Evolutionary conservation across 1,284 basidiomycete genomes (phyloP).

Genomic region (Acaromyces ingoldii): DNA sequence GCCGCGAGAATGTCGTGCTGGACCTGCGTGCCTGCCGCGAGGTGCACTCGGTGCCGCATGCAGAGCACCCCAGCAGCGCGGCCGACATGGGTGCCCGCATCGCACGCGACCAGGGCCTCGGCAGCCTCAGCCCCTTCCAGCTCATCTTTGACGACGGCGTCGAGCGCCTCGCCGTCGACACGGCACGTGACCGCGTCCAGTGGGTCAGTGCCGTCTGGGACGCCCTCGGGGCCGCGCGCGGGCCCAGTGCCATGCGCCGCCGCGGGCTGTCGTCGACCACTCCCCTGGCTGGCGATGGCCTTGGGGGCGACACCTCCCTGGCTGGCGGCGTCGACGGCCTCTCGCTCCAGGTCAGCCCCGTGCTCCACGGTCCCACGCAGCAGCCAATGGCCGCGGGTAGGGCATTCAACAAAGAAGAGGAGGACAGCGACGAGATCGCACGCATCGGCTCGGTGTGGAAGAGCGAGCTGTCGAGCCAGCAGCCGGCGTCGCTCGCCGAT

Average conservation of each 20-base stretch:
- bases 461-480: conserved; percentile 20
- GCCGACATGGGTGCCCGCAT: conserved; percentile 26
- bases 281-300: too few species aligned
- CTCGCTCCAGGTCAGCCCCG: too few species aligned
- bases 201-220: conserved; percentile 23
- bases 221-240: background rate
- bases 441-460: conserved; percentile 34
- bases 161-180: conserved; percentile 34
- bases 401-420: too few species aligned
- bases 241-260: too few species aligned
- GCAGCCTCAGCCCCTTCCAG: conserved; percentile 33
- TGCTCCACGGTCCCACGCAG: too few species aligned
- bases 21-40: conserved; percentile 37
- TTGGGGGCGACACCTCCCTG: too few species aligned
- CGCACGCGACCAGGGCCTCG: conserved; percentile 27
- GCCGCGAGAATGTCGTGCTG: conserved; percentile 35
- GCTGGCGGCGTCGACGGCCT: too few species aligned
- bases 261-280: too few species aligned
- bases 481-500: conserved; percentile 21
- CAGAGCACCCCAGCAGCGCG: conserved; percentile 29
- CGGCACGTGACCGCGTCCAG: conserved; percentile 31
- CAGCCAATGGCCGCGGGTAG: too few species aligned
- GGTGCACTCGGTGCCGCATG: conserved; percentile 37
- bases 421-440: too few species aligned
- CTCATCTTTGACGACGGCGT: conserved; percentile 47